Base-by-base conservation (phyloP, 169 alveolate species). In the Plasmodium relictum region DNA sequence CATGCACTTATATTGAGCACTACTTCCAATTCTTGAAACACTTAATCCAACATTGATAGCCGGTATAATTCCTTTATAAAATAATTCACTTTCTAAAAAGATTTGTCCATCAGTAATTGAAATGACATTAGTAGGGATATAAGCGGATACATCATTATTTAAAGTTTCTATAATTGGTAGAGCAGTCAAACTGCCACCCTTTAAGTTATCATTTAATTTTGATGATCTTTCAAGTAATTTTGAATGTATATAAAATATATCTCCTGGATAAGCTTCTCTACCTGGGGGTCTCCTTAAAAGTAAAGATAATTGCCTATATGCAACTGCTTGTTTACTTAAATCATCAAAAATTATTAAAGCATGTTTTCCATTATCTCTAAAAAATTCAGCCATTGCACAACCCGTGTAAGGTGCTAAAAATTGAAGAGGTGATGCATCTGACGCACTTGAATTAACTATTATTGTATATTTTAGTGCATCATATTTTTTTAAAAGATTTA, bases 391-490 rank as follows among this genome's bases (percentile, higher is more conserved):
- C 96, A 98, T 97, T 85, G 99, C 98, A 89, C 99, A 98, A 4
- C 99, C 99, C 22, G 97, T 92, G 83, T 93, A 98, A 10, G 99
- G 99, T 16, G 99, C 99, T 63, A 98, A 94, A 94, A 97, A 98
- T 95, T 98, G 99, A 62, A 98, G 94, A 24, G 99, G 99, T 12
- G 99, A 99, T 24, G 99, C 99, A 93, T 98, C 99, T 9, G 99
- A 97, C n/a, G 99, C 99, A n/a, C 99, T 98, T 54, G 99, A 99
- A 50, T 99, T 99, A 20, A 98, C 98, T 54, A 98, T 96, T 18
- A 96, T 97, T 58, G 99, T 95, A 96, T 98, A 98, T 88, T 97
- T 96, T 95, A 98, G 89, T 66, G 98, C 97, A 68, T 96, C 99
- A 86, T 96, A 80, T 54, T 97, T 95, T 74, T 95, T 96, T 18